These are phyloP conservation scores for Pinus taeda DNA, from an alignment of 75 land plant species.

Conservation along the genomic window DNA sequence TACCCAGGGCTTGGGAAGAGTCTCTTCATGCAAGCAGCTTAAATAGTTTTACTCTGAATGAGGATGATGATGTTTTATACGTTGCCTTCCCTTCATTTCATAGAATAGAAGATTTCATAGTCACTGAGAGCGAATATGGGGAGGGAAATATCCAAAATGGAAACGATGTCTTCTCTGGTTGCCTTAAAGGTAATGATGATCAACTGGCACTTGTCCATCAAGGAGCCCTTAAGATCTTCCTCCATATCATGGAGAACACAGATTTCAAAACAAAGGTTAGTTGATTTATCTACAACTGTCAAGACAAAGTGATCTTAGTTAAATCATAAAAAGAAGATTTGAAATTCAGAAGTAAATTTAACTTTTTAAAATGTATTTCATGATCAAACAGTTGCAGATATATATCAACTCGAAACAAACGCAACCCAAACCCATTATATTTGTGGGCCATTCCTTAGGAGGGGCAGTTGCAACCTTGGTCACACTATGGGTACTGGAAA, in stretches of 20 bases:
- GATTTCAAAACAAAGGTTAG: neutral
- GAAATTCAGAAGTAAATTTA: no score
- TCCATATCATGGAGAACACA: neutral
- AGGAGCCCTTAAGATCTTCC: neutral
- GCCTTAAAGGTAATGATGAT: neutral
- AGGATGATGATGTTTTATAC: neutral
- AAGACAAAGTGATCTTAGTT: no score
- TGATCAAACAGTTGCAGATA: conserved; percentile 1
- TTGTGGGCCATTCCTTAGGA: conserved; percentile 7
- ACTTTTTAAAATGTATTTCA: no score
- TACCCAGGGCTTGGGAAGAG: neutral
- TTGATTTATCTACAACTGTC: no score
- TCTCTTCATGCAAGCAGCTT: neutral
- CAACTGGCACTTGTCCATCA: neutral
- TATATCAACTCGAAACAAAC: neutral
- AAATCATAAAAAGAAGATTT: no score
- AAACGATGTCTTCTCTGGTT: neutral
- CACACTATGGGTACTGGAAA: conserved; percentile 6
- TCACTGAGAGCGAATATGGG: neutral
- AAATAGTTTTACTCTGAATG: neutral
- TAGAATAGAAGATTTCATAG: neutral
- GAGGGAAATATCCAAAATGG: neutral
- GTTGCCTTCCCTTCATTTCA: neutral
- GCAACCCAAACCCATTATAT: neutral
- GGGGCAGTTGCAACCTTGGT: conserved; percentile 8